Evolutionary conservation across 345 rosid species (phyloP).

Genomic region (Mangifera indica): DNA sequence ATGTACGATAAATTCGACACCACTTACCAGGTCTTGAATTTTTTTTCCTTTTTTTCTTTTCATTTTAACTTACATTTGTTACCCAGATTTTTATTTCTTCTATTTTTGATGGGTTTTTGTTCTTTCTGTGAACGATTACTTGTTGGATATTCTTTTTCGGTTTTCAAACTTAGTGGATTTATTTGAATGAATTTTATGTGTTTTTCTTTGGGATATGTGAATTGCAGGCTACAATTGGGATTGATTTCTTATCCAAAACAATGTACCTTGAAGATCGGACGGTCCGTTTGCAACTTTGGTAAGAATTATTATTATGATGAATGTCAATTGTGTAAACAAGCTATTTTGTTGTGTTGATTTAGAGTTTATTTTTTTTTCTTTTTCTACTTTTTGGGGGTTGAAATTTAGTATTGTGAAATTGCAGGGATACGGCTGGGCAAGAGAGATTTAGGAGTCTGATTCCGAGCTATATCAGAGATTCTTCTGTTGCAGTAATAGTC

Average conservation of each 20-base stretch:
- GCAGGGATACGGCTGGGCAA: constrained; percentile 97
- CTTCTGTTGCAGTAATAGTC: constrained; percentile 91
- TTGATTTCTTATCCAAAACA: constrained; percentile 88
- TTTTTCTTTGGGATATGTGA: background rate
- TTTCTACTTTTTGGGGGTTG: background rate
- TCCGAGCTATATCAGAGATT: constrained; percentile 93
- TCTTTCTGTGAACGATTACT: too few relatives aligned
- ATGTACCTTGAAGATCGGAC: constrained; percentile 96
- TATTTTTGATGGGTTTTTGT: too few relatives aligned
- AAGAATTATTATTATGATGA: background rate
- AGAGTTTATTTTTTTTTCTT: background rate
- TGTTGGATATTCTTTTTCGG: too few relatives aligned
- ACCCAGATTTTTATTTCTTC: background rate
- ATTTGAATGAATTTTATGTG: too few relatives aligned
- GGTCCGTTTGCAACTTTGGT: constrained; percentile 94
- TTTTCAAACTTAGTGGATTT: too few relatives aligned
- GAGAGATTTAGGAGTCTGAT: constrained; percentile 95
- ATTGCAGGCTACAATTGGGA: constrained; percentile 86
- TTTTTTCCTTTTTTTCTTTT: background rate
- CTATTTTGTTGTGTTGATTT: background rate
- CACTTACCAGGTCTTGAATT: constrained; percentile 63
- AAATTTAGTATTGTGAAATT: constrained; percentile 12
- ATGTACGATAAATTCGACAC: constrained; percentile 95
- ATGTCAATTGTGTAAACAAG: background rate
- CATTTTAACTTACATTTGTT: background rate